Percentiles rank a stretch among this genome's conserved stretches.
Conservation (phyloP, 306 rosid genomes). For the Glycine soja region DNA sequence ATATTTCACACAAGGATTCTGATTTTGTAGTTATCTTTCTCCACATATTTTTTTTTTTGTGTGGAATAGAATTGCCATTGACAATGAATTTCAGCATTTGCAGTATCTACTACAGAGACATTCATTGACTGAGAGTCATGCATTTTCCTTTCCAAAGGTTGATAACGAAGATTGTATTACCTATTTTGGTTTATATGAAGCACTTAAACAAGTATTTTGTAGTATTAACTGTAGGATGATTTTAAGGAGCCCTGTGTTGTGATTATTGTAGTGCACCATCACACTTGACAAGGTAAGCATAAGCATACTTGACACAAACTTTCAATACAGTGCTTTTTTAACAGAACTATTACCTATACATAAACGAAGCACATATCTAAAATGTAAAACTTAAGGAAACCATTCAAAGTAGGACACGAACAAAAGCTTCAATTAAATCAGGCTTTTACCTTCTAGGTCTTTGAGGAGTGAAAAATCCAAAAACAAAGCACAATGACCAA, state of each 20-base stretch:
- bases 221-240: conserved; percentile 19
- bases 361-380: too few relatives aligned
- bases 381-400: too few relatives aligned
- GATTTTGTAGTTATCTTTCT: neutral
- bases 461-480: too few relatives aligned
- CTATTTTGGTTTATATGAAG: conserved; percentile 75
- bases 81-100: conserved; percentile 49
- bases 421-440: too few relatives aligned
- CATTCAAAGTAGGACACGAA: too few relatives aligned
- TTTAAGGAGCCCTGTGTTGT: conserved; percentile 38
- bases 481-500: too few relatives aligned
- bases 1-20: neutral
- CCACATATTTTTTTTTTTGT: neutral
- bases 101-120: conserved; percentile 72
- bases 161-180: conserved; percentile 74
- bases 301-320: too few relatives aligned
- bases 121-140: conserved; percentile 68
- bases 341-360: too few relatives aligned
- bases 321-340: too few relatives aligned
- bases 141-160: conserved; percentile 76
- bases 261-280: conserved; percentile 19
- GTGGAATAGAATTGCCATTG: conserved; percentile 35
- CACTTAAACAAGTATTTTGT: conserved; percentile 66
- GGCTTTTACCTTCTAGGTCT: too few relatives aligned
- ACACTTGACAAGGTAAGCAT: neutral